phyloP scores from a whole-genome alignment of 192 early-diverging fungal species.

The Coemansia sp. region DNA sequence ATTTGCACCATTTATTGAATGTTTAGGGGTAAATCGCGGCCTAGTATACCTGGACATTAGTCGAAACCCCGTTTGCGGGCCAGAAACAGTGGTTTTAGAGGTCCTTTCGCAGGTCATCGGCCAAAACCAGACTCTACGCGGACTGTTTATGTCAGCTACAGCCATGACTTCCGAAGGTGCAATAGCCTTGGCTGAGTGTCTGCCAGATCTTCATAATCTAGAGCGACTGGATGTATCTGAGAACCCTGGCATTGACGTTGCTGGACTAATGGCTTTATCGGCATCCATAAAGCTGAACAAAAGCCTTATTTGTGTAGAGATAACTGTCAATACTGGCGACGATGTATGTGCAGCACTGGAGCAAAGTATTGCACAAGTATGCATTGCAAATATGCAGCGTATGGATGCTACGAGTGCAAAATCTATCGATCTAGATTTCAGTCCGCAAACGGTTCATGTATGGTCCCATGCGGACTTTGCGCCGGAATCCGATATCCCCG shows the following conservation, averaged over 20 bases:
- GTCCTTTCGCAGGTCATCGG: conserved; percentile 52
- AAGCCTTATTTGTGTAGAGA: conserved; percentile 69
- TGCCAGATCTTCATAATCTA: conserved; percentile 71
- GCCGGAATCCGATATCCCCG: conserved; percentile 27
- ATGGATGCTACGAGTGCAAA: conserved; percentile 19
- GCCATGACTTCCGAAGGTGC: conserved; percentile 70
- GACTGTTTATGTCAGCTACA: conserved; percentile 63
- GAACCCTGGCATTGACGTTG: conserved; percentile 74
- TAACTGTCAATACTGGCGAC: conserved; percentile 57
- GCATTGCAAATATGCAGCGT: conserved; percentile 56
- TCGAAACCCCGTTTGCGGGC: conserved; percentile 55
- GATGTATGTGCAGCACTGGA: conserved; percentile 52
- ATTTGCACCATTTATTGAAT: conserved; percentile 50
- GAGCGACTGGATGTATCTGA: conserved; percentile 70
- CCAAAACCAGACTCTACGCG: conserved; percentile 61
- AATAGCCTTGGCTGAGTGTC: conserved; percentile 75
- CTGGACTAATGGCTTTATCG: conserved; percentile 78
- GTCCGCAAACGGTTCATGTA: conserved; percentile 20
- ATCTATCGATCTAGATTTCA: conserved; percentile 30
- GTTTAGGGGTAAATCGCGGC: conserved; percentile 52
- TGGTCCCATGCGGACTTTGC: conserved; percentile 32
- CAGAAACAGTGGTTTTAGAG: conserved; percentile 29
- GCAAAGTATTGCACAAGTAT: conserved; percentile 52
- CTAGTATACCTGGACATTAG: conserved; percentile 58
- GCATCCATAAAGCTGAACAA: conserved; percentile 77